Conservation (phyloP, 441 rosid genomes). For the Viola pubescens region DNA sequence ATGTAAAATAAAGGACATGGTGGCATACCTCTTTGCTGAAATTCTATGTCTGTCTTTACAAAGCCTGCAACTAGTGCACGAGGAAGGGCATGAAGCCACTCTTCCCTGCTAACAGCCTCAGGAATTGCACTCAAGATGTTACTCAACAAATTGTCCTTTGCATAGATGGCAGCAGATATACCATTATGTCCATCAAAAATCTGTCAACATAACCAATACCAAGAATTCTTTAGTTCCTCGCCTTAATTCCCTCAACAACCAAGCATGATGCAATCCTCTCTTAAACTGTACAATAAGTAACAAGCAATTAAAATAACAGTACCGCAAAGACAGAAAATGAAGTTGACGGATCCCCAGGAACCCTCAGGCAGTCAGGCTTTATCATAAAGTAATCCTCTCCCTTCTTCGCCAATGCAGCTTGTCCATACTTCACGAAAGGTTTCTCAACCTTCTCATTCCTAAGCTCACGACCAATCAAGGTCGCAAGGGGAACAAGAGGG, state of each 20-base stretch:
- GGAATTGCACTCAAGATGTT: conserved; percentile 93
- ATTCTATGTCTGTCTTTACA: conserved; percentile 95
- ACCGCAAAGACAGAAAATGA: conserved; percentile 92
- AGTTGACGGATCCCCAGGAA: conserved; percentile 67
- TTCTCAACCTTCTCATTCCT: conserved; percentile 78
- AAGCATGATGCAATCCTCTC: background rate
- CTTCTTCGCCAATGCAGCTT: conserved; percentile 91
- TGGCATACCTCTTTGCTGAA: conserved; percentile 73
- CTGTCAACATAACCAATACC: conserved; percentile 31
- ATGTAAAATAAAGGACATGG: conserved; percentile 2
- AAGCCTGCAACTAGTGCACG: conserved; percentile 93
- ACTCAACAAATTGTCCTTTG: conserved; percentile 66
- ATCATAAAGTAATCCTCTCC: conserved; percentile 92
- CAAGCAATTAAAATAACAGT: conserved; percentile 9
- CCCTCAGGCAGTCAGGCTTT: conserved; percentile 68
- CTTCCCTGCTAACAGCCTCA: conserved; percentile 56
- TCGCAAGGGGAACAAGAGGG: conserved; percentile 79
- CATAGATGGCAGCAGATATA: conserved; percentile 89
- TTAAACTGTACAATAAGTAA: background rate
- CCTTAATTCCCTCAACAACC: background rate
- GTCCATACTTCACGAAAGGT: conserved; percentile 82
- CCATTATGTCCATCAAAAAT: conserved; percentile 98
- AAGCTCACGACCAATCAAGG: conserved; percentile 86
- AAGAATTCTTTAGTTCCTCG: conserved; percentile 8
- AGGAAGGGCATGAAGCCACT: conserved; percentile 98